phyloP scores from a whole-genome alignment of 192 early-diverging fungal species.

The Physocladia obscura region DNA sequence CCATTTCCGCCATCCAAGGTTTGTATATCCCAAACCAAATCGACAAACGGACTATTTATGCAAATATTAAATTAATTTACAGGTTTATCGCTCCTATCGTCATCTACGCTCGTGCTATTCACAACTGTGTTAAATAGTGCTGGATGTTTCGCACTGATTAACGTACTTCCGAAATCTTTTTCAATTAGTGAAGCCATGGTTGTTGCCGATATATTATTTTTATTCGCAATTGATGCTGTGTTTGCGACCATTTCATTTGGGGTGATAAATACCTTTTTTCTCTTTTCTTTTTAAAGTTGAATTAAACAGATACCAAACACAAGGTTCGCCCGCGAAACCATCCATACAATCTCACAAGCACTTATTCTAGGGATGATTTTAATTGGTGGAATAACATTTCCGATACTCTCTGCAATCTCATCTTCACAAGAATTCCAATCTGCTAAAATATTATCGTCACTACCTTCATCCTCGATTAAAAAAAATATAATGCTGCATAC shows the following conservation, averaged over 20 bases:
- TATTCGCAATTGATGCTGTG: conserved; percentile 50
- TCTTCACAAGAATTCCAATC: too few relatives aligned
- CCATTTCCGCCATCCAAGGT: too few relatives aligned
- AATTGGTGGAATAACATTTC: conserved; percentile 56
- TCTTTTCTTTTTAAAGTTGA: background rate
- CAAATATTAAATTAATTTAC: too few relatives aligned
- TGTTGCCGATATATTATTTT: conserved; percentile 55
- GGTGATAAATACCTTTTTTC: conserved; percentile 32
- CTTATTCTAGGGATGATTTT: conserved; percentile 70
- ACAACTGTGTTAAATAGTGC: too few relatives aligned
- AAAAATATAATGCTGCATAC: too few relatives aligned
- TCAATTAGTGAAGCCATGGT: conserved; percentile 69
- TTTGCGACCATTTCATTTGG: conserved; percentile 38
- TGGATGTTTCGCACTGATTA: too few relatives aligned
- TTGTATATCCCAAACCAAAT: too few relatives aligned
- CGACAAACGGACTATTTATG: too few relatives aligned
- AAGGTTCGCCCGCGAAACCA: conserved; percentile 7
- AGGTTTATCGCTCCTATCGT: too few relatives aligned
- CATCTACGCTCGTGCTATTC: too few relatives aligned
- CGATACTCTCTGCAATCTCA: conserved; percentile 47
- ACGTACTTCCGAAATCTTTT: conserved; percentile 38
- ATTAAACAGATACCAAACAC: background rate
- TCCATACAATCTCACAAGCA: conserved; percentile 56
- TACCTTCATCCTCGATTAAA: background rate
- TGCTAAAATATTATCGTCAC: background rate